Evolutionary conservation across 2,329 filamentous ascomycete species (phyloP).

Genomic region (Phyllosticta citriasiana): DNA sequence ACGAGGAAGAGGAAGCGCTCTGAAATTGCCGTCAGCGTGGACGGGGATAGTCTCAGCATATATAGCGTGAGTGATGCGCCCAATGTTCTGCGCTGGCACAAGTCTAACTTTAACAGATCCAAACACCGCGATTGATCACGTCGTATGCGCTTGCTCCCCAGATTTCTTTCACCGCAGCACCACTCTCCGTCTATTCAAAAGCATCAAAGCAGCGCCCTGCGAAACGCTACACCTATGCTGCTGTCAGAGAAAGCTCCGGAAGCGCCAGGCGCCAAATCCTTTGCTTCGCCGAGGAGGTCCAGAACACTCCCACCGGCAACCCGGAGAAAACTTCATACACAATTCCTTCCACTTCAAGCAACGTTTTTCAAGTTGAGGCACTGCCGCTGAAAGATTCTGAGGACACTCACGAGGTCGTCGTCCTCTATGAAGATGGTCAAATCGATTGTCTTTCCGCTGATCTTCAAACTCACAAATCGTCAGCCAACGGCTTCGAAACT

Average conservation of each 20-base stretch:
- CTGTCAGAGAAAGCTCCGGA: constrained; percentile 35
- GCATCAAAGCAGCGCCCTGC: constrained; percentile 31
- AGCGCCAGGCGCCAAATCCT: constrained; percentile 42
- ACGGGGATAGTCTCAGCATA: constrained; percentile 52
- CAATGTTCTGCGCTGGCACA: background rate
- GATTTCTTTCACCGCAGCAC: constrained; percentile 46
- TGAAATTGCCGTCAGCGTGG: constrained; percentile 49
- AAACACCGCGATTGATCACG: constrained; percentile 49
- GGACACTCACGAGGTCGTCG: constrained; percentile 40
- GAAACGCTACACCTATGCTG: constrained; percentile 48
- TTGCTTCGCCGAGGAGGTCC: constrained; percentile 43
- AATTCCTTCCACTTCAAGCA: constrained; percentile 17
- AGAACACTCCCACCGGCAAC: constrained; percentile 22
- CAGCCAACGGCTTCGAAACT: constrained; percentile 13
- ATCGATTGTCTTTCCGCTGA: constrained; percentile 53
- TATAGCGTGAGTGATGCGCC: constrained; percentile 43
- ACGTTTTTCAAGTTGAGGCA: constrained; percentile 22
- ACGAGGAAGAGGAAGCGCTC: constrained; percentile 52
- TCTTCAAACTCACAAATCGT: constrained; percentile 25
- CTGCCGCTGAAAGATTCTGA: constrained; percentile 18
- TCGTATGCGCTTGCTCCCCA: constrained; percentile 54
- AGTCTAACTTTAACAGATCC: constrained; percentile 36
- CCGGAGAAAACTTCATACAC: constrained; percentile 25
- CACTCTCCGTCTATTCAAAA: constrained; percentile 48
- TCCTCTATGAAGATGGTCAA: constrained; percentile 51